Percentiles rank a stretch among this genome's conserved stretches.
Conservation (phyloP, 2,329 filamentous ascomycete species). For the Tolypocladium nubicola region DNA sequence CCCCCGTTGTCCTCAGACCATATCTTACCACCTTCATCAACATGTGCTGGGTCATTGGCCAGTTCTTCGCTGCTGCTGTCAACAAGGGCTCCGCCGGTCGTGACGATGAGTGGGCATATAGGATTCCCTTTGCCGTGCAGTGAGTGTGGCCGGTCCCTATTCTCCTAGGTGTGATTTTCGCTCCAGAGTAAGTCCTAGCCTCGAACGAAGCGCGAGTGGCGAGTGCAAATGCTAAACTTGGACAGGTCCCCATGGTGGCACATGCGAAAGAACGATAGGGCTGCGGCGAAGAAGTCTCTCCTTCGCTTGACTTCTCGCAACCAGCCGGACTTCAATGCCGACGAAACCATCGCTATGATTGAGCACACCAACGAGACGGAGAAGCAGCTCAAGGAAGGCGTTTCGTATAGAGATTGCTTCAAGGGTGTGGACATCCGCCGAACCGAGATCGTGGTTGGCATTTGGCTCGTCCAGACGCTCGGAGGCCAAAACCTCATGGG, state of each 20-base stretch:
- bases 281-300: slow-evolving; percentile 28
- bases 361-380: slow-evolving; percentile 41
- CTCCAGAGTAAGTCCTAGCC: slow-evolving; percentile 28
- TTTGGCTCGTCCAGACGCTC: slow-evolving; percentile 38
- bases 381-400: slow-evolving; percentile 29
- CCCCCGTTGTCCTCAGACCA: slow-evolving; percentile 35
- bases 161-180: slow-evolving; percentile 30
- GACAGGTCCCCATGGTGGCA: slow-evolving; percentile 38
- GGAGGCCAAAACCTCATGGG: slow-evolving; percentile 39
- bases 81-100: slow-evolving; percentile 29
- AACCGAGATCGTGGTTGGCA: slow-evolving; percentile 39
- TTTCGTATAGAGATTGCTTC: slow-evolving; percentile 41
- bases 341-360: slow-evolving; percentile 42
- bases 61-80: slow-evolving; percentile 38
- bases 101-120: slow-evolving; percentile 35
- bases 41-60: slow-evolving; percentile 46
- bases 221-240: neutral
- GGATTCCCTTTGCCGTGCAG: slow-evolving; percentile 39
- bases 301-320: slow-evolving; percentile 28
- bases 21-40: slow-evolving; percentile 46
- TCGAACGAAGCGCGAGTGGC: neutral
- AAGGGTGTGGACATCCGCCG: slow-evolving; percentile 38
- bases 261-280: slow-evolving; percentile 30
- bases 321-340: slow-evolving; percentile 28
- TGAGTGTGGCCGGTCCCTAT: slow-evolving; percentile 42